Evolutionary conservation across 148 eudicot genomes (phyloP).

Genomic region (Nepenthes gracilis): DNA sequence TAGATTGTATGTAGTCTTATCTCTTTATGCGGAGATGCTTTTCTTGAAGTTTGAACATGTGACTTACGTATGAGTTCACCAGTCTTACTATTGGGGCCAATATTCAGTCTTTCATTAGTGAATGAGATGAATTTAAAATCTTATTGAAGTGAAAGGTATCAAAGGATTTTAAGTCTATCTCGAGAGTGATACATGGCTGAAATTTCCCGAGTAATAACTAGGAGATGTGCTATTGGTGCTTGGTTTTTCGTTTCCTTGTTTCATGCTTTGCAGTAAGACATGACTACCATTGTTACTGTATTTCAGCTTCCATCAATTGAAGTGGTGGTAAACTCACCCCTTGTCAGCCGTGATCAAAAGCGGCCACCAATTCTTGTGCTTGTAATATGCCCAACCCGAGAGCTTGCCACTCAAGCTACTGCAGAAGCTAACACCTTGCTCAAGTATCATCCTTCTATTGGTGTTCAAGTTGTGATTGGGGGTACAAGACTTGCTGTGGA

Average conservation of each 20-base stretch:
- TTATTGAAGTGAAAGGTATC: too few species aligned
- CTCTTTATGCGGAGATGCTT: background rate
- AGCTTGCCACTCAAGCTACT: constrained; percentile 97
- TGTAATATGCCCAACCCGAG: constrained; percentile 91
- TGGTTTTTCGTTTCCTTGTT: background rate
- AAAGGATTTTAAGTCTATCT: too few species aligned
- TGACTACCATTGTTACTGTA: background rate
- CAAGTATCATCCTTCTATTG: constrained; percentile 86
- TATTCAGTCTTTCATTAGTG: background rate
- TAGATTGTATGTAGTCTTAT: background rate
- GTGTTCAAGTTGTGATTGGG: constrained; percentile 95
- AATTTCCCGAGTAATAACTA: background rate
- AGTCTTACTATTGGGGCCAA: too few species aligned
- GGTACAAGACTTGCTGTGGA: constrained; percentile 82
- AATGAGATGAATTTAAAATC: background rate
- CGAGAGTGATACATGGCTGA: too few species aligned
- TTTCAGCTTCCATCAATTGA: constrained; percentile 97
- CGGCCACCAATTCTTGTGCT: constrained; percentile 84
- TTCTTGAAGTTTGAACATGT: background rate
- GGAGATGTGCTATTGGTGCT: background rate
- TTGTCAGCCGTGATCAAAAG: constrained; percentile 50
- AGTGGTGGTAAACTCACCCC: constrained; percentile 55
- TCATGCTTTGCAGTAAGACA: background rate
- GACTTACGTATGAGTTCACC: too few species aligned
- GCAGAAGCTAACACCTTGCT: constrained; percentile 69